These are phyloP conservation scores for Clarireedia paspali DNA, from an alignment of 2,329 filamentous ascomycete species.

Conservation along the genomic window DNA sequence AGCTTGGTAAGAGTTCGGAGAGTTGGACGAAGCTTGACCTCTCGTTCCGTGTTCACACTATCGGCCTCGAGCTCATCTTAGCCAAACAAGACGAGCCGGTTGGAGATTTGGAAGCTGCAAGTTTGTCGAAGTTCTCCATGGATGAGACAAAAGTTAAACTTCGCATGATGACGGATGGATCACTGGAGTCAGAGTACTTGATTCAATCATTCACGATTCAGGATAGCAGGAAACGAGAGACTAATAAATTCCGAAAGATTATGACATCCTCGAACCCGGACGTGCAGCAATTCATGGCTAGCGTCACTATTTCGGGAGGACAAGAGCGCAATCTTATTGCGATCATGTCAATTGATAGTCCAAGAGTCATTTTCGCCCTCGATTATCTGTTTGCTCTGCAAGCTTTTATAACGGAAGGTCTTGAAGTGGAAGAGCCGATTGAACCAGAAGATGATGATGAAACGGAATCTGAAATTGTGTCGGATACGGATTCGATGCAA, in stretches of 20 bases:
- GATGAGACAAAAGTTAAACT: conserved; percentile 90
- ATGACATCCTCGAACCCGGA: conserved; percentile 96
- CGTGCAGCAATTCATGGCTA: conserved; percentile 97
- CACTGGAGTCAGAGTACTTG: conserved; percentile 84
- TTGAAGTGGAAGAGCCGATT: conserved; percentile 54
- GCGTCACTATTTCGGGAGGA: conserved; percentile 83
- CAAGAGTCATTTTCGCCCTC: conserved; percentile 86
- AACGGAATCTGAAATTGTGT: conserved; percentile 49
- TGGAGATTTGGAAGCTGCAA: conserved; percentile 68
- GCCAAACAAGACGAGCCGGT: conserved; percentile 70
- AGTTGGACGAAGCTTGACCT: conserved; percentile 92
- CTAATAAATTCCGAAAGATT: conserved; percentile 95
- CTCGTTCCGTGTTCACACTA: conserved; percentile 78
- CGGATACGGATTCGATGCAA: conserved; percentile 48
- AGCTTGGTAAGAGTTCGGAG: conserved; percentile 59
- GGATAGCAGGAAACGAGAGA: conserved; percentile 80
- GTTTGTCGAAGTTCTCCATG: conserved; percentile 87
- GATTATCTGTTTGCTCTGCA: conserved; percentile 93
- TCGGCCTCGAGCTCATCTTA: conserved; percentile 81
- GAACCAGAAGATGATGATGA: conserved; percentile 43
- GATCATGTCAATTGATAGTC: conserved; percentile 90
- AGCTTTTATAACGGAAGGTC: conserved; percentile 66
- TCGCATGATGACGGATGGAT: conserved; percentile 85
- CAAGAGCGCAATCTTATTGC: conserved; percentile 76
- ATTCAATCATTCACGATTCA: conserved; percentile 93